These are phyloP conservation scores for Cladosporium sp. DNA, from an alignment of 2,329 filamentous ascomycete genomes.

Conservation along the genomic window DNA sequence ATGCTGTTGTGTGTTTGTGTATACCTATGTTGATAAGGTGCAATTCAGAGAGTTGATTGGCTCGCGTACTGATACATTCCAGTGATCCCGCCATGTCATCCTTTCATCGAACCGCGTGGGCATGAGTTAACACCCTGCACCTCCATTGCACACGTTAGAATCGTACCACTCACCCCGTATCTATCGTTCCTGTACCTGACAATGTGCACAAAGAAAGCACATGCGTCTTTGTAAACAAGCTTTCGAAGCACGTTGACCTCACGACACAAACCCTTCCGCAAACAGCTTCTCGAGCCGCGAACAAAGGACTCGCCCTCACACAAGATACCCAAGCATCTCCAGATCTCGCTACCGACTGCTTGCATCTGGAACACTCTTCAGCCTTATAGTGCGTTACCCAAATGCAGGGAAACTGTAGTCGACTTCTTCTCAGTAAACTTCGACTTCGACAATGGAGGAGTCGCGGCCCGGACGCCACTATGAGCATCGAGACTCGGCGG, in stretches of 20 bases:
- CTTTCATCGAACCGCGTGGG: neutral
- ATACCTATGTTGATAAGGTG: too few species aligned
- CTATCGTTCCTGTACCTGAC: neutral
- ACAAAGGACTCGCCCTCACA: constrained; percentile 5
- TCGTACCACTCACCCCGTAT: neutral
- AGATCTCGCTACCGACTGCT: constrained; percentile 31
- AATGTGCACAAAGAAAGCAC: neutral
- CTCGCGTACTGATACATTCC: neutral
- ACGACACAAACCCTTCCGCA: neutral
- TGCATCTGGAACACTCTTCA: constrained; percentile 20
- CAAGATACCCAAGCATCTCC: constrained; percentile 21
- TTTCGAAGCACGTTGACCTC: neutral
- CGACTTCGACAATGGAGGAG: constrained; percentile 5
- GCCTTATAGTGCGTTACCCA: constrained; percentile 9
- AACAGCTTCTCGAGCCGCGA: neutral
- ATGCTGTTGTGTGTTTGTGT: too few species aligned
- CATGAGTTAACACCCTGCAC: neutral
- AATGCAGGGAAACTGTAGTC: constrained; percentile 18
- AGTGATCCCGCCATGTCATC: neutral
- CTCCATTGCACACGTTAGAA: neutral
- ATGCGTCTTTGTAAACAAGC: neutral
- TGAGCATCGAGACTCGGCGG: too few species aligned
- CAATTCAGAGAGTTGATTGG: neutral
- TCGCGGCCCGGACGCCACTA: constrained; percentile 8
- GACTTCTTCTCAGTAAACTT: neutral